A percentile compares a stretch with the other conserved stretches of the same genome.
Conservation (phyloP, 2,329 filamentous ascomycete species). For the Pleurostoma richardsiae region DNA sequence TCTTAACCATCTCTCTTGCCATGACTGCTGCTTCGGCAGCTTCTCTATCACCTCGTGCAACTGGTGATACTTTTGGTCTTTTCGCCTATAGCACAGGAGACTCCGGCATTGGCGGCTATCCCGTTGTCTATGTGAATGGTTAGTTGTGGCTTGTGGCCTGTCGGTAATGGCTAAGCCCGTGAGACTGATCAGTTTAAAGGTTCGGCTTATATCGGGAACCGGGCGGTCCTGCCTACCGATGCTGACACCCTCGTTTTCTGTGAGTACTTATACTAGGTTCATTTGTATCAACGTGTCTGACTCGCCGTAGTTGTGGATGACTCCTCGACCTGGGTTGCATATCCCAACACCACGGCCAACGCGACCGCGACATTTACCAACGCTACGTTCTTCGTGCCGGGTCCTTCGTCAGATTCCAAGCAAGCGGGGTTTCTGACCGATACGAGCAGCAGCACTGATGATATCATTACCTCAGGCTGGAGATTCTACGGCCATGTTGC, state of each 20-base stretch:
- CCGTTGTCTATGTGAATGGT: constrained; percentile 5
- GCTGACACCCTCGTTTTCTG: too few relatives aligned
- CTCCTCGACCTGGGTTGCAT: constrained; percentile 2
- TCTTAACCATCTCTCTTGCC: not conserved
- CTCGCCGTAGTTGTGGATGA: not conserved
- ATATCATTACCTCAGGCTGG: constrained; percentile 4
- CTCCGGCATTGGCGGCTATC: constrained; percentile 4
- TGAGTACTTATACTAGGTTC: too few relatives aligned
- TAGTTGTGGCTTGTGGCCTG: not conserved
- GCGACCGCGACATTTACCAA: not conserved
- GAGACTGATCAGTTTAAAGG: too few relatives aligned
- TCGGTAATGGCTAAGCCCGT: too few relatives aligned
- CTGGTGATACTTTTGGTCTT: constrained; percentile 3
- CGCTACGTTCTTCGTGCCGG: constrained; percentile 4
- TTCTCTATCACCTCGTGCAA: not conserved
- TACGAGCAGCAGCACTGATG: not conserved
- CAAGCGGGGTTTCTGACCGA: constrained; percentile 1
- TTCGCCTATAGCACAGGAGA: constrained; percentile 5
- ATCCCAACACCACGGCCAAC: not conserved
- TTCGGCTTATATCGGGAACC: too few relatives aligned
- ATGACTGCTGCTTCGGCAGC: not conserved
- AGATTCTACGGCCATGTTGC: constrained; percentile 5
- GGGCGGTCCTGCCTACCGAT: too few relatives aligned
- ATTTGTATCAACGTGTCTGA: not conserved
- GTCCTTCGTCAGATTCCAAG: constrained; percentile 1